phyloP scores from a whole-genome alignment of 495 filamentous ascomycete species.

The Trichoderma asperelloides region DNA sequence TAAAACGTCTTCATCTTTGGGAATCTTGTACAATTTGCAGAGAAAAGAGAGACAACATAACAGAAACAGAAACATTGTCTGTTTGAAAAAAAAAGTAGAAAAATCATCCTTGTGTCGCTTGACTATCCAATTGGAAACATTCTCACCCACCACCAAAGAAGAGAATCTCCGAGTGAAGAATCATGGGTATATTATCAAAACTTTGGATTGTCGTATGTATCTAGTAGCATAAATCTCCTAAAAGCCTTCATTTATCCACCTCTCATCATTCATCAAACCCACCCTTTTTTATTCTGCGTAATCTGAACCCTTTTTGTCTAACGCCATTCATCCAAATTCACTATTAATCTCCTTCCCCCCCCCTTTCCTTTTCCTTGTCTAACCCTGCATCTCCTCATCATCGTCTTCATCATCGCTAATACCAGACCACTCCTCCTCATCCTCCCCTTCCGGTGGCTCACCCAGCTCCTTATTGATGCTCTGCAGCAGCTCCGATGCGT shows the following conservation, averaged over 20 bases:
- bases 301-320: slow-evolving; percentile 6
- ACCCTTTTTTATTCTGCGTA: neutral
- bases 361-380: slow-evolving; percentile 16
- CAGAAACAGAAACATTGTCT: neutral
- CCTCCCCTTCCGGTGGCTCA: slow-evolving; percentile 36
- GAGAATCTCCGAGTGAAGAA: neutral
- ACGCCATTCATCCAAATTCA: slow-evolving; percentile 21
- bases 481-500: slow-evolving; percentile 51
- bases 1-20: neutral
- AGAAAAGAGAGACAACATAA: neutral
- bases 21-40: neutral
- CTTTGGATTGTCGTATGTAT: neutral
- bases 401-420: slow-evolving; percentile 33
- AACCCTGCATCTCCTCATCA: slow-evolving; percentile 23
- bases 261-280: neutral
- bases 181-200: neutral
- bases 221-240: neutral
- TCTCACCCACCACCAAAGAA: neutral
- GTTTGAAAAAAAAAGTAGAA: neutral
- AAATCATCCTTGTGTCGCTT: neutral
- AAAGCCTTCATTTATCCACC: neutral
- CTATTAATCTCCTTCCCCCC: slow-evolving; percentile 10
- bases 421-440: slow-evolving; percentile 39
- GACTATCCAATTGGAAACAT: neutral
- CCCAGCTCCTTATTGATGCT: slow-evolving; percentile 48